phyloP scores from a whole-genome alignment of 768 basidiomycete species.

The Collybia sordida region DNA sequence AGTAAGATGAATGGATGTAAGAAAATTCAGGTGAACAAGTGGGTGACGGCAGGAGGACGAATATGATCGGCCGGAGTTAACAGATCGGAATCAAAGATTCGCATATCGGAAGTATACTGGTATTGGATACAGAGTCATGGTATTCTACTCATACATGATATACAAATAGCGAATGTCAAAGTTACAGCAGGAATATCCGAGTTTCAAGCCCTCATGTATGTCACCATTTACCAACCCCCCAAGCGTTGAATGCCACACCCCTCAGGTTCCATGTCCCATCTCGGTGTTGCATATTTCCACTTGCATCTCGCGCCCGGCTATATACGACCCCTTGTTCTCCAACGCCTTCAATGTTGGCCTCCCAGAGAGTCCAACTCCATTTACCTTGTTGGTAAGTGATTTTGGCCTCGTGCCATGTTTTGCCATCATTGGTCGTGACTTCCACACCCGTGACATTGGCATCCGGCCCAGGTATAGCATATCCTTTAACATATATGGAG shows the following conservation, averaged over 20 bases:
- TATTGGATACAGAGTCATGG: too few relatives aligned
- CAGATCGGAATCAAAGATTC: too few relatives aligned
- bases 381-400: constrained; percentile 61
- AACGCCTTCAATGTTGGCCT: constrained; percentile 40
- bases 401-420: constrained; percentile 46
- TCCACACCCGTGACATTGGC: constrained; percentile 51
- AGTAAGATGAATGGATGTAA: not conserved
- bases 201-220: not conserved
- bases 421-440: constrained; percentile 50
- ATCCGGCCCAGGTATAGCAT: constrained; percentile 47
- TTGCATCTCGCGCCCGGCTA: constrained; percentile 53
- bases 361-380: constrained; percentile 81
- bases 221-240: constrained; percentile 44
- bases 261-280: constrained; percentile 64
- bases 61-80: not conserved
- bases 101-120: too few relatives aligned
- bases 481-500: constrained; percentile 51
- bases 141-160: too few relatives aligned
- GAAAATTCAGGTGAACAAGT: too few relatives aligned
- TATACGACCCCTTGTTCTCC: constrained; percentile 34
- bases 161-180: not conserved
- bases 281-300: constrained; percentile 46
- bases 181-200: not conserved
- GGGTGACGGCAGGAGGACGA: not conserved
- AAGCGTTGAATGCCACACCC: constrained; percentile 59